Evolutionary conservation across 2,329 filamentous ascomycete genomes (phyloP), one percentile per base, ranked within the genome.

Genomic region (Aspergillus unguis): DNA sequence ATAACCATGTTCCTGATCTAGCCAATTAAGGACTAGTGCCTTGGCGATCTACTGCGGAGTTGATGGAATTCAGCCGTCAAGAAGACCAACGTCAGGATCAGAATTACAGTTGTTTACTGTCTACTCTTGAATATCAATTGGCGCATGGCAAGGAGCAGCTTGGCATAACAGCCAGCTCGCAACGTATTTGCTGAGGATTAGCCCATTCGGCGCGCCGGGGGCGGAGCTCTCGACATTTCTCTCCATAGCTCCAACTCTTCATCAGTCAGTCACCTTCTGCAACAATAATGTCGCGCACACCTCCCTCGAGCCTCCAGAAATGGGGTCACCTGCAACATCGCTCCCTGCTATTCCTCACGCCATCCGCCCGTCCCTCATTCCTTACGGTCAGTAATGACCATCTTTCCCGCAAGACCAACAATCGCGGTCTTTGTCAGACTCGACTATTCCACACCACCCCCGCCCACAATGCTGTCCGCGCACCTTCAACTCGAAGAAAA

Each of bases 201-300:
- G n/a, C 36, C 36, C 36, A 38, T 38, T 6, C 35, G 17, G 17
- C 17, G 17, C 17, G 17, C 17, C 17, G 17, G 17, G 17, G 17
- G 35, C 36, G 36, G 36, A 5, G 7, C n/a, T 38, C 36, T 26
- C 44, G 10, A 27, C 25, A 5, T 45, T 26, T 23, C 4, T 28
- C 38, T 31, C 48, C 17, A 7, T 33, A 36, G 31, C 40, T 33
- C 46, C 7, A 41, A 28, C 26, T 45, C 40, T 44, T 50, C 42
- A 27, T 17, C 35, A 42, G 33, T 33, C 53, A 28, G 8, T 42
- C 29, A n/a, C 3, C 32, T 6, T 9, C 33, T 44, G 31, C 26
- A 49, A 17, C 33, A 41, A 49, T 35, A 42, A 57, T 61, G 57
- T 51, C 56, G 8, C 56, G 66, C 52, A 25, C 59, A 9, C 58